Evolutionary conservation across 805 yeast genomes (phyloP), one percentile per base, ranked within the genome.

Genomic region (Metschnikowia cubensis): DNA sequence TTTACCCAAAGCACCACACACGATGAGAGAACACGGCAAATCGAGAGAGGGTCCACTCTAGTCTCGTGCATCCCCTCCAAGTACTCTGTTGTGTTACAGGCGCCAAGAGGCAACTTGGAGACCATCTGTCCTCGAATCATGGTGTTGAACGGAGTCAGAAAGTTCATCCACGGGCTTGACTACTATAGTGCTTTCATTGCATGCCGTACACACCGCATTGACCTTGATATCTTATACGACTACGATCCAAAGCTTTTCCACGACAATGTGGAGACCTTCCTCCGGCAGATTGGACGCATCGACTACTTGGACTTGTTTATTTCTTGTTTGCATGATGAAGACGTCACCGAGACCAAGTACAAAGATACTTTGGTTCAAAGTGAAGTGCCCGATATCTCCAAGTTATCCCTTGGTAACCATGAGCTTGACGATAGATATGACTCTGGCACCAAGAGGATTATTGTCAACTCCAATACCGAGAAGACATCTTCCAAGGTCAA

Each of bases 71-170:
- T 90, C 60, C 97, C 97, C 1, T 81, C 92, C 0, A 85, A 81
- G 49, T 83, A 90, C 50, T 79, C 91, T 0, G 90, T 95, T 17
- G 83, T 89, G 3, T 73, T 94, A 47, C 97, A 94, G 66, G 97
- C 97, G 4, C 96, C 96, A 51, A 80, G 99, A 65, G 99, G 99
- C 53, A 94, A 94, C 61, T 71, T 94, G 57, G 99, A 94, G 67
- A 90, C 98, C 0, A 87, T 94, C 17, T 84, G 82, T 61, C 99
- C 99, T 13, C 79, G 99, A 65, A 87, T 94, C 42, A 83, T 94
- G 86, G 96, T 92, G 3, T 71, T 94, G 36, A 79, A 87, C 11
- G 94, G 85, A 20, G 95, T 94, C 22, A 79, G 99, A 56, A 74
- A 77, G 33, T 76, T 77, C 56, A 89, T 94, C 53, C 73, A 77